Conservation (phyloP, 768 basidiomycete genomes). For the Strobilomyces echinocephalus region DNA sequence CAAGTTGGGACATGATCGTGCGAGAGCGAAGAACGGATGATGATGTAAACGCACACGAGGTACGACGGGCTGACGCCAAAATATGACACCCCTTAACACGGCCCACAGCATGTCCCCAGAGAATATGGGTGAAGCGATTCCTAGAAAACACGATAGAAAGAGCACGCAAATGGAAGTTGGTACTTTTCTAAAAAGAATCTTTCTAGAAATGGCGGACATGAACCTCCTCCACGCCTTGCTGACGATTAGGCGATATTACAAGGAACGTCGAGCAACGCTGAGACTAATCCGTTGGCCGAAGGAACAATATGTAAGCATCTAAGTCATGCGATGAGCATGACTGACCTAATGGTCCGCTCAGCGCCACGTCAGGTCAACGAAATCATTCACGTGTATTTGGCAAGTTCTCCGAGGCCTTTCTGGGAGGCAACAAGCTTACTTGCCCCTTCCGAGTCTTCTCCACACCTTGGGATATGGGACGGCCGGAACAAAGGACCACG, state of each 20-base stretch:
- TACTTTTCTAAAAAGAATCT: slow-evolving; percentile 21
- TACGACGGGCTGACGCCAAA: slow-evolving; percentile 7
- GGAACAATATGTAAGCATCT: background rate
- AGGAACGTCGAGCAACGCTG: slow-evolving; percentile 13
- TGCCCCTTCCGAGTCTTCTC: background rate
- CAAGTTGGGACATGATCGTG: slow-evolving; percentile 9
- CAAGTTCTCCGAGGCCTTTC: slow-evolving; percentile 7
- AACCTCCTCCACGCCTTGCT: slow-evolving; percentile 19
- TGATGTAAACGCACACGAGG: slow-evolving; percentile 29
- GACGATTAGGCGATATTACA: slow-evolving; percentile 25
- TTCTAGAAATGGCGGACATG: slow-evolving; percentile 27
- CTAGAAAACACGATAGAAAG: slow-evolving; percentile 23
- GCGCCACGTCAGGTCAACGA: slow-evolving; percentile 6
- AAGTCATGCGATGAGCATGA: background rate
- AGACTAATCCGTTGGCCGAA: slow-evolving; percentile 9
- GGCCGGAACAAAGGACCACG: slow-evolving; percentile 16
- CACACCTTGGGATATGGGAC: slow-evolving; percentile 1
- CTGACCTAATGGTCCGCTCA: background rate
- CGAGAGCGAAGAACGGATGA: slow-evolving; percentile 7
- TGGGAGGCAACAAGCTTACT: slow-evolving; percentile 1
- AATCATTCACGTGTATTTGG: slow-evolving; percentile 2
- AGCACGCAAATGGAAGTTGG: slow-evolving; percentile 9
- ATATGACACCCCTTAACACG: slow-evolving; percentile 2
- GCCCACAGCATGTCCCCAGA: slow-evolving; percentile 12
- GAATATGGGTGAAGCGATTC: slow-evolving; percentile 10